These are phyloP conservation scores for Xylaria sp. DNA, from an alignment of 2,329 filamentous ascomycete species.

Conservation along the genomic window DNA sequence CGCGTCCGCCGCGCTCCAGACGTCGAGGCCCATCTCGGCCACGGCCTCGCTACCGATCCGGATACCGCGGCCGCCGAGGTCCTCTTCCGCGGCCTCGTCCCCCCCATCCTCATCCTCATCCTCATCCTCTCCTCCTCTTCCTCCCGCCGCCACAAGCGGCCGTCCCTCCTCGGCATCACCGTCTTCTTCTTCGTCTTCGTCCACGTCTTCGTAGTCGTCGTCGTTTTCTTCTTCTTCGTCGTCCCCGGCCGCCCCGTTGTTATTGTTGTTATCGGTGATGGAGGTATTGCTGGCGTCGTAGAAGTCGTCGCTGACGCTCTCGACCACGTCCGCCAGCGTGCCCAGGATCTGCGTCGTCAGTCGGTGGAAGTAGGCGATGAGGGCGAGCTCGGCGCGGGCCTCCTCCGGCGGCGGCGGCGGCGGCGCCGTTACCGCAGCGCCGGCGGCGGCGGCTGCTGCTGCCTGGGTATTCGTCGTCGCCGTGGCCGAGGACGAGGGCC, in stretches of 20 bases:
- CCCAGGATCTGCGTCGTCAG: constrained; percentile 68
- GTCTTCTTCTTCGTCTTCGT: constrained; percentile 43
- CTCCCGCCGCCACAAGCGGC: no score
- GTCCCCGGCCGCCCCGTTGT: constrained; percentile 33
- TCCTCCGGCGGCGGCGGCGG: constrained; percentile 43
- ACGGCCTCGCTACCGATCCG: constrained; percentile 67
- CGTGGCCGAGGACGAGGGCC: constrained; percentile 23
- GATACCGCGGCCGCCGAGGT: constrained; percentile 46
- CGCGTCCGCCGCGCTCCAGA: constrained; percentile 74
- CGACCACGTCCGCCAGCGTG: constrained; percentile 64
- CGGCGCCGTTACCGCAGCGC: constrained; percentile 13
- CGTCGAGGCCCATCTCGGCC: constrained; percentile 73
- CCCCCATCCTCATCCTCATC: background rate
- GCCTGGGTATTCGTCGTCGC: no score
- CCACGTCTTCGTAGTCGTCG: constrained; percentile 33
- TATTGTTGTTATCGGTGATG: no score
- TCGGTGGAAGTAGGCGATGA: constrained; percentile 82
- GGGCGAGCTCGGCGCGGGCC: constrained; percentile 64
- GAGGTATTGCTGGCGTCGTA: constrained; percentile 49
- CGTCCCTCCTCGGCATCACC: no score
- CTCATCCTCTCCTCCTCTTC: constrained; percentile 21
- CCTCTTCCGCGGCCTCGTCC: constrained; percentile 38
- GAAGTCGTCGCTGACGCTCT: constrained; percentile 40
- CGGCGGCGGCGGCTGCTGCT: background rate
- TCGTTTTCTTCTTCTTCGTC: constrained; percentile 44